phyloP scores from a whole-genome alignment of 495 filamentous ascomycete genomes.

The Niebla homalea region DNA sequence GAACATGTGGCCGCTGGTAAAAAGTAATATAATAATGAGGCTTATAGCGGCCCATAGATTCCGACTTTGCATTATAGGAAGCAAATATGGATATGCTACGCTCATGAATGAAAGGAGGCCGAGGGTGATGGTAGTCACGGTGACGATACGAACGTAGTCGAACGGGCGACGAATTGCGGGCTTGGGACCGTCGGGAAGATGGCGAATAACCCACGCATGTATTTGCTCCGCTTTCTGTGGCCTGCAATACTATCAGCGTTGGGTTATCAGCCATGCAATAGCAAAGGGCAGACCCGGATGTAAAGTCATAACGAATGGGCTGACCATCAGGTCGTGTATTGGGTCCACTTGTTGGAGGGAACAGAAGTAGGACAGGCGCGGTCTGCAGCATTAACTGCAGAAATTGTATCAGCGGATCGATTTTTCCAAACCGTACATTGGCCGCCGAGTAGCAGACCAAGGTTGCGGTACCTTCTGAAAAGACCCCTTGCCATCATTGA shows the following conservation, averaged over 20 bases:
- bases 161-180: conserved; percentile 68
- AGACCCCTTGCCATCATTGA: conserved; percentile 65
- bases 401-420: conserved; percentile 6
- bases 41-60: conserved; percentile 90
- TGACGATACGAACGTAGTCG: conserved; percentile 68
- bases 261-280: background rate
- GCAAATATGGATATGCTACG: conserved; percentile 66
- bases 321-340: conserved; percentile 54
- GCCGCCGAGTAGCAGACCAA: no score
- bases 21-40: conserved; percentile 80
- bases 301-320: conserved; percentile 80
- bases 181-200: conserved; percentile 62
- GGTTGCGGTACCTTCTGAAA: conserved; percentile 66
- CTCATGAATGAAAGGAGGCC: conserved; percentile 53
- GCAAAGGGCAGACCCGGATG: conserved; percentile 45
- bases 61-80: conserved; percentile 80
- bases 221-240: conserved; percentile 62
- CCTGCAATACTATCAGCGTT: conserved; percentile 27
- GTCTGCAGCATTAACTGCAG: conserved; percentile 82
- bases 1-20: conserved; percentile 97
- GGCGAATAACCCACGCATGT: conserved; percentile 63
- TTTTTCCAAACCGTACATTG: background rate
- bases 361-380: conserved; percentile 77
- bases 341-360: conserved; percentile 78
- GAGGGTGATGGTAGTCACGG: conserved; percentile 50